Percentiles rank a stretch among this genome's conserved stretches.
phyloP scores from a whole-genome alignment of 768 basidiomycete genomes.

The Podaxis mareebaensis region DNA sequence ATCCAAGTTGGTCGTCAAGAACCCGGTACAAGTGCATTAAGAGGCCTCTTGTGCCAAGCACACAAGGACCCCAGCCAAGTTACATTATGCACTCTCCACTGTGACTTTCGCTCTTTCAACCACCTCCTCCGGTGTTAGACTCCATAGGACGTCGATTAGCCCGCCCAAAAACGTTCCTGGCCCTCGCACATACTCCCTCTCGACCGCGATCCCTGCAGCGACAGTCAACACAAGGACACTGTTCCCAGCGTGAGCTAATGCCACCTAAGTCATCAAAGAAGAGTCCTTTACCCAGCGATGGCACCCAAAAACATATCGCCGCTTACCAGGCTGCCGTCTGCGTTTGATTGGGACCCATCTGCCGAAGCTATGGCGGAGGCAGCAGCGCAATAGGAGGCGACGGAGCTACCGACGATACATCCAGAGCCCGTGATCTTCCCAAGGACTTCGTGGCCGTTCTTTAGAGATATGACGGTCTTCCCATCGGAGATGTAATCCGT shows the following conservation, averaged over 20 bases:
- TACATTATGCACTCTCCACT: neutral
- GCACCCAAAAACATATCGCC: constrained; percentile 81
- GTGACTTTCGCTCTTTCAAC: constrained; percentile 32
- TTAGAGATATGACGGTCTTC: constrained; percentile 57
- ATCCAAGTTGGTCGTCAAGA: too few species aligned
- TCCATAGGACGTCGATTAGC: constrained; percentile 59
- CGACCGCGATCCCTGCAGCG: constrained; percentile 60
- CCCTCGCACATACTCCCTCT: constrained; percentile 50
- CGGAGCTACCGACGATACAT: constrained; percentile 76
- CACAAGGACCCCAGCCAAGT: neutral
- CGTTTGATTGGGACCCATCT: constrained; percentile 28
- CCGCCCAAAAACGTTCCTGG: constrained; percentile 67
- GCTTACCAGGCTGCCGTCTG: constrained; percentile 51
- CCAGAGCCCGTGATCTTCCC: constrained; percentile 88
- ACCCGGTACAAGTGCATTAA: too few species aligned
- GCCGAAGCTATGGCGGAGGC: constrained; percentile 34
- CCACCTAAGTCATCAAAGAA: neutral
- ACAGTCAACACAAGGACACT: constrained; percentile 62
- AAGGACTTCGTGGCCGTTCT: constrained; percentile 75
- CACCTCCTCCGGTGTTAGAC: constrained; percentile 34
- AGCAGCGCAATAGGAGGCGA: constrained; percentile 81
- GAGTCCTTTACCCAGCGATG: constrained; percentile 66
- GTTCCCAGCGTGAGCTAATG: neutral
- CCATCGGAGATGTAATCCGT: constrained; percentile 89
- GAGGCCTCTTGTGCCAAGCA: too few species aligned